These are phyloP conservation scores for Coniochaeta prunicola DNA, from an alignment of 2,329 filamentous ascomycete species.

Conservation along the genomic window DNA sequence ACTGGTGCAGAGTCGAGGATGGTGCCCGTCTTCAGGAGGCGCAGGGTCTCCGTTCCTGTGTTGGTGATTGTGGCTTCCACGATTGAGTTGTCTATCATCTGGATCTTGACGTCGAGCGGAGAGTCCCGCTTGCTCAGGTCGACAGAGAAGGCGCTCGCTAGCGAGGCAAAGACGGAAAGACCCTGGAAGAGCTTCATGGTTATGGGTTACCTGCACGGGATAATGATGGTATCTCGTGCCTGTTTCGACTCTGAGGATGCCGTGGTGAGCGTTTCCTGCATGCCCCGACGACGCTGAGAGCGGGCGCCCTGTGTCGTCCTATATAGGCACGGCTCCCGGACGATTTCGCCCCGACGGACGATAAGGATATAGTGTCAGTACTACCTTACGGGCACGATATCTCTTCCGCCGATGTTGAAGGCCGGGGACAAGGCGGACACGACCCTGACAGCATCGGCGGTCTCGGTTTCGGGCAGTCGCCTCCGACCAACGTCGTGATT, in stretches of 20 bases:
- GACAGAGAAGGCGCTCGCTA: constrained; percentile 27
- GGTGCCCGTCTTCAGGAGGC: constrained; percentile 45
- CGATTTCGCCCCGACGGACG: background rate
- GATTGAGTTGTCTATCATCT: constrained; percentile 42
- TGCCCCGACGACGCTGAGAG: background rate
- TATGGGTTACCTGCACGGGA: background rate
- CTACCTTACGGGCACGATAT: background rate
- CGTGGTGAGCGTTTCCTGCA: background rate
- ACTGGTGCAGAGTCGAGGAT: constrained; percentile 44
- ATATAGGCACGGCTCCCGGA: background rate
- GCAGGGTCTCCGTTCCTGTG: constrained; percentile 39
- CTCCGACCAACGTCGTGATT: background rate
- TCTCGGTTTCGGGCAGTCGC: background rate
- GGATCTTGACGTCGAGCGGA: constrained; percentile 36
- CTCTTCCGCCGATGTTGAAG: background rate
- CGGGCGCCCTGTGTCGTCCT: background rate
- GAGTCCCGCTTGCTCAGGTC: constrained; percentile 27
- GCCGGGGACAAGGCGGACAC: background rate
- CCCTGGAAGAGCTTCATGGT: constrained; percentile 31
- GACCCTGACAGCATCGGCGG: background rate
- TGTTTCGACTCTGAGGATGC: background rate
- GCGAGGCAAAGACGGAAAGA: constrained; percentile 25
- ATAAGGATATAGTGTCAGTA: background rate
- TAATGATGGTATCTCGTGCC: background rate
- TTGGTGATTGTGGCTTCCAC: constrained; percentile 48